Base-by-base conservation (phyloP, 257 asterid genomes). In the Cinchona pubescens region DNA sequence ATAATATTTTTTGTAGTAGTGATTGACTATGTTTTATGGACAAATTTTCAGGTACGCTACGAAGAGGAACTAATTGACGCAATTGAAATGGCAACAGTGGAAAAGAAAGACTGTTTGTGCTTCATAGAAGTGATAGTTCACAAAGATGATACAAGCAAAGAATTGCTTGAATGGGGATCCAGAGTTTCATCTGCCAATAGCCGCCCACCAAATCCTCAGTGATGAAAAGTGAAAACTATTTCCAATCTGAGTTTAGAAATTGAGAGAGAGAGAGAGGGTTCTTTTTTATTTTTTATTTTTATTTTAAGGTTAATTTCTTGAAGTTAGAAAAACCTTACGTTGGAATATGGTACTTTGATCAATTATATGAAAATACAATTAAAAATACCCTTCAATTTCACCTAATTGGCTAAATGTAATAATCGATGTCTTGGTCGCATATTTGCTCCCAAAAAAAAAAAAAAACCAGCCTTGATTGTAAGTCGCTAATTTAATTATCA, bases 111-210 rank as follows among this genome's bases (percentile, higher is more conserved):
- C 13, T 84, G 87, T 63, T 75, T 90, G 71, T 90, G 96, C 76
- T 90, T 90, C 85, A 88, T 90, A 1, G 96, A 90, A 75, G 91
- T 90, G 74, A 85, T 88, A 13, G 87, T 76, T 63, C 92, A 90
- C 86, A 90, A 79, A 71, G 92, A 90, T 53, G 96, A 90, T 67
- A 90, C 96, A 4, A 86, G 92, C 83, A 86, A 87, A 82, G 95
- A 87, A 77, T 87, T 90, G 42, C 90, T 90, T 3, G 96, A 87
- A 82, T 88, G 96, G 94, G 94, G 96, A 7, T 90, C 96, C 32
- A 80, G 96, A 78, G 96, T 88, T 34, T 80, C 84, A n/a, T 83
- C 92, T 7, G 92, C 92, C 67, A 88, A 88, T 60, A 73, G 94
- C 78, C 92, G 94, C 76, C 82, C 89, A 2, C 96, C 94, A 38